Evolutionary conservation across 1,284 basidiomycete species (phyloP).

Genomic region (Irpex lacteus): DNA sequence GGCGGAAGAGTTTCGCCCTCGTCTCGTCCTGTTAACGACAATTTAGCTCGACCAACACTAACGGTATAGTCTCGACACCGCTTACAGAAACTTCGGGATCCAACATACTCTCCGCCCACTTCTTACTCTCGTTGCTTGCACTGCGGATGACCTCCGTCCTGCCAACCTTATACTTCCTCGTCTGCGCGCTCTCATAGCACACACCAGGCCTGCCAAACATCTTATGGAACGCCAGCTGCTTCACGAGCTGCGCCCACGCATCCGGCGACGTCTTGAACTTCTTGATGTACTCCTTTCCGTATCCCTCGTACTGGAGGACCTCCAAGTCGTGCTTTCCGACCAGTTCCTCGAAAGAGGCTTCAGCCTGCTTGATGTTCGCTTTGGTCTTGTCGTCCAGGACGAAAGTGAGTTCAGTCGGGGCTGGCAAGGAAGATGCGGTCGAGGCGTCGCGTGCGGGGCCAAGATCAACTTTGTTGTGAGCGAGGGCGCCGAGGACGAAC

Average conservation of each 20-base stretch:
- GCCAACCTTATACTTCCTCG: slow-evolving; percentile 88
- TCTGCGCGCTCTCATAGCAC: slow-evolving; percentile 95
- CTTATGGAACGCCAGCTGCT: slow-evolving; percentile 94
- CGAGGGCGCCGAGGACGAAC: slow-evolving; percentile 82
- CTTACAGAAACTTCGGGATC: slow-evolving; percentile 53
- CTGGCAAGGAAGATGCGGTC: slow-evolving; percentile 46
- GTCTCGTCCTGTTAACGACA: slow-evolving; percentile 58
- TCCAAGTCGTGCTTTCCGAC: slow-evolving; percentile 81
- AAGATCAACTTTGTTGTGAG: slow-evolving; percentile 77
- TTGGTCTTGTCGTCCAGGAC: slow-evolving; percentile 60
- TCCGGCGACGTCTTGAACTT: slow-evolving; percentile 89
- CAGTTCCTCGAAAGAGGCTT: slow-evolving; percentile 73
- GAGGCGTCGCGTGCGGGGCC: slow-evolving; percentile 43
- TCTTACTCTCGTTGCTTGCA: slow-evolving; percentile 80
- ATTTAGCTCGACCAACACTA: too few relatives aligned
- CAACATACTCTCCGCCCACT: slow-evolving; percentile 89
- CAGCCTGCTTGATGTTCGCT: slow-evolving; percentile 52
- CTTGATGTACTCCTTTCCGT: slow-evolving; percentile 91
- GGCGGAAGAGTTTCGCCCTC: slow-evolving; percentile 64
- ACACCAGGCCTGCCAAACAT: slow-evolving; percentile 78
- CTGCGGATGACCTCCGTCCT: slow-evolving; percentile 94
- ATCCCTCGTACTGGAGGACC: slow-evolving; percentile 87
- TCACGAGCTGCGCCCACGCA: slow-evolving; percentile 92
- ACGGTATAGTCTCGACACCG: too few relatives aligned
- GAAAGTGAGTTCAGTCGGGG: slow-evolving; percentile 73